Percentiles rank a stretch among this genome's conserved stretches.
These are phyloP conservation scores for Citrus cavaleriei DNA, from an alignment of 345 rosid genomes.

Conservation along the genomic window DNA sequence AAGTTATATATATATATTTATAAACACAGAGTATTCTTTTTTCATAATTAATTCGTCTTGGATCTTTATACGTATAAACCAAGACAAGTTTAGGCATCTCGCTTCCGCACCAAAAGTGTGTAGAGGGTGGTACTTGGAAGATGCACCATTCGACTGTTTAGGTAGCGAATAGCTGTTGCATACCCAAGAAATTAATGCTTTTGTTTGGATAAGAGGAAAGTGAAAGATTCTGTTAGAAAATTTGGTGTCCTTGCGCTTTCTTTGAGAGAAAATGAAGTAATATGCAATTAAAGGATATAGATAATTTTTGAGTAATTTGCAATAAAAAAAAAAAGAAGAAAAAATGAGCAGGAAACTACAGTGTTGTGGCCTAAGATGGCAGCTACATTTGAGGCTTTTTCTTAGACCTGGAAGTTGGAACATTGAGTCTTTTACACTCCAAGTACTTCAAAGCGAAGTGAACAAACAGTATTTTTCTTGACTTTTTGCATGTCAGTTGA, in stretches of 20 bases:
- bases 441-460: not conserved
- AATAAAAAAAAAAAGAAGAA: not conserved
- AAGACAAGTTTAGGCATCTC: not conserved
- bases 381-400: not conserved
- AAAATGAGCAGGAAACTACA: not conserved
- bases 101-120: not conserved
- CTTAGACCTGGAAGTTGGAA: not conserved
- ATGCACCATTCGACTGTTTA: not conserved
- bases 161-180: not conserved
- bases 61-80: not conserved
- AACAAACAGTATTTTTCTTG: not conserved
- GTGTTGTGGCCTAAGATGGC: not conserved
- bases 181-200: too few species aligned
- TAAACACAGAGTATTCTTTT: too few species aligned
- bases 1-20: too few species aligned
- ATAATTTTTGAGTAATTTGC: not conserved
- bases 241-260: not conserved
- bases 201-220: not conserved
- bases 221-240: not conserved
- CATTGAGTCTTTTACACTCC: constrained; percentile 27
- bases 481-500: not conserved
- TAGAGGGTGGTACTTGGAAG: too few species aligned
- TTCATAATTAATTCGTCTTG: too few species aligned
- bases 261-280: not conserved
- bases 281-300: not conserved